Evolutionary conservation across 108 stramenopile species (phyloP).

Genomic region (Nannochloropsis granulata): DNA sequence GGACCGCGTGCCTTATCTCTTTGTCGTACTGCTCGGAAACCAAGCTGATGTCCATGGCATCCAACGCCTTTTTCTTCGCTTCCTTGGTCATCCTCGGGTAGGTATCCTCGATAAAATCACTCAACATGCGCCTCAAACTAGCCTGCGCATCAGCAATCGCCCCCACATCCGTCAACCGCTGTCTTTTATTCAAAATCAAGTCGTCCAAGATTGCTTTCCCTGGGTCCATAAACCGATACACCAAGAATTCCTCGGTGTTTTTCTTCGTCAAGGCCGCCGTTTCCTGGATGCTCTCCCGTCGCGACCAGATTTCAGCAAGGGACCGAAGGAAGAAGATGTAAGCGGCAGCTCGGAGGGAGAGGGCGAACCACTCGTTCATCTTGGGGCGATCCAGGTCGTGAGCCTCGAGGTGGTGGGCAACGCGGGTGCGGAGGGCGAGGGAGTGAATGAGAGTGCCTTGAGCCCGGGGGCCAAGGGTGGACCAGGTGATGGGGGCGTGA

Average conservation of each 20-base stretch:
- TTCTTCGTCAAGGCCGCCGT: background rate
- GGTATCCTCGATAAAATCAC: background rate
- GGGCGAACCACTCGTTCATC: background rate
- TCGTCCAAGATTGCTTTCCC: background rate
- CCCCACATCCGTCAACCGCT: background rate
- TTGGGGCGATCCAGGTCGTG: background rate
- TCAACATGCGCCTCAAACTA: background rate
- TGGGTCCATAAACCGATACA: background rate
- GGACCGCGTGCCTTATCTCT: background rate
- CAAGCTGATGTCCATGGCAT: background rate
- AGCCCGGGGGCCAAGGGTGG: background rate
- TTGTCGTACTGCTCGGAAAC: constrained; percentile 9
- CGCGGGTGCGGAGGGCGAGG: background rate
- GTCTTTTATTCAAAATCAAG: constrained; percentile 1
- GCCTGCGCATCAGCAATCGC: background rate
- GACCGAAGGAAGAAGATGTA: background rate
- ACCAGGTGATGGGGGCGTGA: background rate
- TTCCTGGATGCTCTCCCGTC: background rate
- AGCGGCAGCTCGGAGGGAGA: background rate
- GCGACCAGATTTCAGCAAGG: background rate
- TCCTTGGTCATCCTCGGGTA: background rate
- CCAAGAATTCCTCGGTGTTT: background rate
- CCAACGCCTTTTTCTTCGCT: background rate
- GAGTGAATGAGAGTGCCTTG: background rate
- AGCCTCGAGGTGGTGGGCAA: background rate